Base-by-base conservation (phyloP, 106 monocot genomes). In the Dendrobium nobile region DNA sequence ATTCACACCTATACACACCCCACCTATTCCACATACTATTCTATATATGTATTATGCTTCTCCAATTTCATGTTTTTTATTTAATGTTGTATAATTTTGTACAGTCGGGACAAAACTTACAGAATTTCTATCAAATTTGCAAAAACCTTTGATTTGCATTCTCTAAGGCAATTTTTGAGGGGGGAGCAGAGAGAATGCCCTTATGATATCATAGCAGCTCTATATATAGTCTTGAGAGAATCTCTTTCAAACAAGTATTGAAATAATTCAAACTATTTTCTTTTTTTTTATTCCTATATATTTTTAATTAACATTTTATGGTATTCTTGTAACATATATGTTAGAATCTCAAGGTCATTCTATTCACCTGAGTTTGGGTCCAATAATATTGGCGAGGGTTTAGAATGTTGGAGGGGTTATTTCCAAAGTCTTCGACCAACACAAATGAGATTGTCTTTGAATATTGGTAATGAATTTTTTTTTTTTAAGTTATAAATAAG, bases 331-430 rank as follows among this genome's bases (percentile, higher is more conserved):
- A 41, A 4, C 82, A 92, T 87, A 2, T 87, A 89, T 73, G 80
- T 75, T 40, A 73, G 75, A 45, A 64, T 86, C 19, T 74, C 77
- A 2, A 75, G 92, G 47, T 92, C 92, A 18, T 92, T 92, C 54
- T 92, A 85, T 70, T 92, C 90, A 0, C 78, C 82, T 1, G 13
- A 7, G 11, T 86, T 92, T 78, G 82, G 81, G 17, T 3, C 20
- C 26, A 33, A 41, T 28, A 51, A 76, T 7, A 80, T 96, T 54
- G 93, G 91, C 47, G 87, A 85, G 10, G 96, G 96, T 9, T 45
- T 93, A 33, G 96, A 96, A 79, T 89, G 83, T 79, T 96, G 96
- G 93, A 87, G 81, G 18, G 96, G 96, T 1, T 96, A 85, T 67
- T 96, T 89, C 59, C 96, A 96, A 77, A 91, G 89, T 79, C 83